Evolutionary conservation across 768 basidiomycete species (phyloP), one percentile per base, ranked within the genome.

Genomic region (Scleroderma bovista): DNA sequence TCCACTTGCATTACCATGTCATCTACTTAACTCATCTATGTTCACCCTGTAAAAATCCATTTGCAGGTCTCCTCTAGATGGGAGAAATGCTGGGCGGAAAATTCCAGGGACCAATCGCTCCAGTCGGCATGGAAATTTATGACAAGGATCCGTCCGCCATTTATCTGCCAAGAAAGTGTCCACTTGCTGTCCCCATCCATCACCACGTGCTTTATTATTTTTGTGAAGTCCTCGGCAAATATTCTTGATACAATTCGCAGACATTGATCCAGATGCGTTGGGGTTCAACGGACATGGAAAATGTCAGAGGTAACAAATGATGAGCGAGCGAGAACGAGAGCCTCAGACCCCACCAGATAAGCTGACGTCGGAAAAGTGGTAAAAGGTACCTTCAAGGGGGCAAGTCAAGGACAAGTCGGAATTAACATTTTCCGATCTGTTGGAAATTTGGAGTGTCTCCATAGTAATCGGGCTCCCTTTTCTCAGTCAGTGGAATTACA

Each of bases 41-140:
- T 92, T 80, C 49, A 89, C 81, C 62, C 85, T 86, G 74, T 83
- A 86, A 64, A 87, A 84, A 16, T 74, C 46, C 57, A 60, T 19
- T 65, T 61, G 6, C 57, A 55, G 11, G 59, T 38, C 6, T 66
- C 61, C 5, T 59, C 51, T 29, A 63, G 44, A 5, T 61, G 55
- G 0, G 51, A 51, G 6, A 62, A 49, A 9, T 31, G 48, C 40
- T 53, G 57, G 9, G 50, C 50, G 19, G 46, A 55, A 6, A 50
- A 38, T 31, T 34, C 9, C 26, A 9, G 22, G 16, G 44, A 56
- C 33, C 22, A 48, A 15, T 51, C 54, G 48, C 47, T 52, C 53
- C 50, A 56, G 12, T 52, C 45, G 12, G 55, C 54, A 13, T 55
- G 29, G 48, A 63, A 64, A 48, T 61, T 57, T 49, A 64, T 52